Conservation (phyloP, 257 asterid species). For the Lantana camara region DNA sequence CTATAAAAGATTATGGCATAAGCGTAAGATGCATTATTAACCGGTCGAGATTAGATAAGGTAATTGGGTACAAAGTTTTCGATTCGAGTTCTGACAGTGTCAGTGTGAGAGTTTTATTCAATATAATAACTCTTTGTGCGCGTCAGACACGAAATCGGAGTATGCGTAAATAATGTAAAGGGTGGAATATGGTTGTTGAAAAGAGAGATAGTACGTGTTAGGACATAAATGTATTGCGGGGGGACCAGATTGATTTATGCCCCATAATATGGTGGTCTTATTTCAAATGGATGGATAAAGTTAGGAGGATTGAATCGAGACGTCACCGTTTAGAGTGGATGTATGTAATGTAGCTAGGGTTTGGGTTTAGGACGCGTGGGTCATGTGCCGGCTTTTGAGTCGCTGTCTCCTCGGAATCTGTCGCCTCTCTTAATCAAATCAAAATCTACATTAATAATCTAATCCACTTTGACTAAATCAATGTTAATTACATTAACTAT, state of each 20-base stretch:
- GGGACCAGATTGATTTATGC: slow-evolving; percentile 28
- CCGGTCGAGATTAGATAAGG: too few species aligned
- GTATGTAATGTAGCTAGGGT: not conserved
- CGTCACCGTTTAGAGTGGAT: slow-evolving; percentile 1
- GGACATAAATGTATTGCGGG: not conserved
- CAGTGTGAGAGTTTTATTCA: too few species aligned
- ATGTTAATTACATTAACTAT: not conserved
- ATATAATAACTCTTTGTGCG: too few species aligned
- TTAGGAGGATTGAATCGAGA: slow-evolving; percentile 3
- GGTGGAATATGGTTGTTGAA: not conserved
- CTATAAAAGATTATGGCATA: too few species aligned
- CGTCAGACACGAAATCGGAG: too few species aligned
- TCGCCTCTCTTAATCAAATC: not conserved
- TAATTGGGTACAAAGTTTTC: too few species aligned
- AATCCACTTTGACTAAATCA: slow-evolving; percentile 24
- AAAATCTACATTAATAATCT: not conserved
- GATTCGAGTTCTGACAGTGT: too few species aligned
- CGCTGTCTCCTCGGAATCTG: slow-evolving; percentile 34
- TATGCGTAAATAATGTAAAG: too few species aligned
- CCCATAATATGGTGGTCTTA: slow-evolving; percentile 19
- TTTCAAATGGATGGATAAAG: slow-evolving; percentile 26
- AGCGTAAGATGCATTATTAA: too few species aligned
- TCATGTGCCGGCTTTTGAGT: slow-evolving; percentile 46
- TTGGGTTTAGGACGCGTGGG: slow-evolving; percentile 31
- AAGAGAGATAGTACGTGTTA: not conserved